Percentiles rank a stretch among this genome's conserved stretches.
phyloP scores from a whole-genome alignment of 2,329 filamentous ascomycete genomes.

The Dactylellina drechsleri region DNA sequence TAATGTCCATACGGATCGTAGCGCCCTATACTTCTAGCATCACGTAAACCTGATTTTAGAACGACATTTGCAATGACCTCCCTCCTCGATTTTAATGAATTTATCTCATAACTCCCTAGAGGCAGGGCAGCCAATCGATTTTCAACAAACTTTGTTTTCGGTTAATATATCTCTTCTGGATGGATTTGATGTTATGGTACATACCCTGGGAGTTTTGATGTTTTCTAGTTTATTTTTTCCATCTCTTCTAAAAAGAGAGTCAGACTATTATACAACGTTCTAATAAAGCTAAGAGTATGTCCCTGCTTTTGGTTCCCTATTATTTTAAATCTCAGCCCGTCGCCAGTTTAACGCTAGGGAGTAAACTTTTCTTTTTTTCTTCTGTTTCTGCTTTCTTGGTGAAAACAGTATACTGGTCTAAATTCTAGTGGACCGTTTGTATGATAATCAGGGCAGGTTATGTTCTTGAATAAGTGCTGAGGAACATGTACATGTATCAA shows the following conservation, averaged over 20 bases:
- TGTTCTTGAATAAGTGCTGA: neutral
- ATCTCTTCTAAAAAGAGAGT: neutral
- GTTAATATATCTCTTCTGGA: conserved; percentile 21
- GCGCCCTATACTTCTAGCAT: conserved; percentile 33
- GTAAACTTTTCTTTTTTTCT: too few relatives aligned
- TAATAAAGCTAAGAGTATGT: conserved; percentile 22
- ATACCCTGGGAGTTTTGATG: conserved; percentile 43
- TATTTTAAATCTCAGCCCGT: too few relatives aligned
- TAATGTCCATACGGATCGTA: conserved; percentile 47
- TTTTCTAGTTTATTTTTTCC: conserved; percentile 19
- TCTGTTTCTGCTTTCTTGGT: neutral
- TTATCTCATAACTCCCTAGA: conserved; percentile 6
- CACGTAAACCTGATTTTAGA: neutral
- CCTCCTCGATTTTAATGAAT: neutral
- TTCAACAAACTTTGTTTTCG: conserved; percentile 1
- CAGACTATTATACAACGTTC: conserved; percentile 3
- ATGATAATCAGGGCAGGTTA: neutral
- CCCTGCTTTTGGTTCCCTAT: too few relatives aligned
- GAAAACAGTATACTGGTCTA: too few relatives aligned
- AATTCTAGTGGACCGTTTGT: neutral
- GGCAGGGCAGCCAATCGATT: conserved; percentile 3
- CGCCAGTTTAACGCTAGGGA: too few relatives aligned
- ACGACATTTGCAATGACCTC: conserved; percentile 8
- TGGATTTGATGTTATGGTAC: conserved; percentile 31
- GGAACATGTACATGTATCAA: neutral